These are phyloP conservation scores for Coemansia brasiliensis DNA, from an alignment of 192 early-diverging fungal species.

Conservation along the genomic window DNA sequence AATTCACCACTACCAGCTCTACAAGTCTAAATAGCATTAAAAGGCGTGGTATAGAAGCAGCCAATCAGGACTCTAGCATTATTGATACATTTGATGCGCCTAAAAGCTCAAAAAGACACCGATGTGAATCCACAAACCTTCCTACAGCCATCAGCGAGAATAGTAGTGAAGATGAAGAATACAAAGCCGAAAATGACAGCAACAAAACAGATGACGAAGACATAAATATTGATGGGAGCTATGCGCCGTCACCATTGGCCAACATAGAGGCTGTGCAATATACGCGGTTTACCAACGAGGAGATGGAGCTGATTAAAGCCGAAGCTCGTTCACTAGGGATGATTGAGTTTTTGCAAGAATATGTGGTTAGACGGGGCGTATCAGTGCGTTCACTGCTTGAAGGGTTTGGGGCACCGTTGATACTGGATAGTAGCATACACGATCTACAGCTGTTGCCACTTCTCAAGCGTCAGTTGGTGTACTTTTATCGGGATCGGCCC, in stretches of 20 bases:
- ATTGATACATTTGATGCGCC: neutral
- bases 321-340: conserved; percentile 41
- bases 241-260: conserved; percentile 33
- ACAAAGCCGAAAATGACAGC: neutral
- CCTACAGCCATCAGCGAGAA: neutral
- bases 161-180: conserved; percentile 4
- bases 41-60: conserved; percentile 16
- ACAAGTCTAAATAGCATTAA: conserved; percentile 25
- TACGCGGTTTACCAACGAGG: conserved; percentile 26
- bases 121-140: conserved; percentile 2
- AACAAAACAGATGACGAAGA: conserved; percentile 17
- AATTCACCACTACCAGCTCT: conserved; percentile 11
- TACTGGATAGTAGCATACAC: conserved; percentile 40
- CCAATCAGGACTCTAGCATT: neutral
- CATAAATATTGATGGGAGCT: conserved; percentile 47
- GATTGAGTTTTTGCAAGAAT: conserved; percentile 64
- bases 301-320: conserved; percentile 34
- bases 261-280: neutral
- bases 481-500: conserved; percentile 59
- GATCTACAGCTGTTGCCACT: conserved; percentile 64
- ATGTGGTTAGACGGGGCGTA: conserved; percentile 48
- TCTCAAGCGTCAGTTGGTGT: conserved; percentile 58
- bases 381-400: conserved; percentile 63
- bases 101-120: conserved; percentile 24
- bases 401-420: conserved; percentile 58